Evolutionary conservation across 2,329 filamentous ascomycete genomes (phyloP), one percentile per base, ranked within the genome.

Genomic region (Penicillium sp.): DNA sequence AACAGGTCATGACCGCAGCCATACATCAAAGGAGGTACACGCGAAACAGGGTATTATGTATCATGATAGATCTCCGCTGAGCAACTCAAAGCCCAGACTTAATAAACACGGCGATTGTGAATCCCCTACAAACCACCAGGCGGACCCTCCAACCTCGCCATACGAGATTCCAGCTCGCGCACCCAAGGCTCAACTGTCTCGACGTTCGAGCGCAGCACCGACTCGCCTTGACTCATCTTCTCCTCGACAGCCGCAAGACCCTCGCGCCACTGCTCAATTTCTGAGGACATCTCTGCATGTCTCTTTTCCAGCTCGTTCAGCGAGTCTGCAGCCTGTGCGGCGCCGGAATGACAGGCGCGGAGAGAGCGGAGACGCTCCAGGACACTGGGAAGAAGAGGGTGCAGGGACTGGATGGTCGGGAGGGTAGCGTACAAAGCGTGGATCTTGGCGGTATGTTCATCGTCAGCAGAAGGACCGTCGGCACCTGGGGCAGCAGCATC

Each of bases 381-480:
- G 10, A 98, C 81, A 5, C 91, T 85, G 1, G 95, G 93, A 4
- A 99, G 82, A 19, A 96, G 82, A 1, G 95, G 95, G 6, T 91
- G 84, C 8, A 99, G 81, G 55, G 84, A 90, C 74, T 96, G 92
- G 57, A 99, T 95, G 0, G 91, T 95, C 1, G 92, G 89, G 16
- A 99, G 79, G 3, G 91, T 90, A 1, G 90, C 89, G 74, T 97
- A 97, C 5, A 99, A 84, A 1, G 93, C 90, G 63, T 96, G 95
- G 72, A 99, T 90, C 73, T 96, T 96, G 52, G 90, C 83, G 42
- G 87, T 83, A 66, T 96, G 90, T 66, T 96, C 91, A 9, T 77
- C 76, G 4, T 88, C 43, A 84, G 91, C 70, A 13, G 65, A 63
- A 26, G 67, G 66, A 7, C 66, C 67, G 9, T 70, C 68, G 11